Conservation (phyloP, 257 asterid species). For the Scutellaria galericulata region DNA sequence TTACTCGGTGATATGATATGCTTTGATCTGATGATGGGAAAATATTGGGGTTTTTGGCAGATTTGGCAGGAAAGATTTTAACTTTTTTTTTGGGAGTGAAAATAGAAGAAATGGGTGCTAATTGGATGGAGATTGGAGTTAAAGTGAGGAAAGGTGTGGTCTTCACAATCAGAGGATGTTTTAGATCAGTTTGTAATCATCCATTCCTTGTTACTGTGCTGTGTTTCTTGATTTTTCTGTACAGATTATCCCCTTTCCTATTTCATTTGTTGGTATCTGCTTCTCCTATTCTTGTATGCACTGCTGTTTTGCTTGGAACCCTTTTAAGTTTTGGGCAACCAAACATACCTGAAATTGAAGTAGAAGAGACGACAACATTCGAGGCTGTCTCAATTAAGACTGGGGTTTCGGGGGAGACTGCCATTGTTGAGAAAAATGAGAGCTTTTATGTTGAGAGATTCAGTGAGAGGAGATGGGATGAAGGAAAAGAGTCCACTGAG, state of each 20-base stretch:
- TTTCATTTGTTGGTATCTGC: slow-evolving; percentile 76
- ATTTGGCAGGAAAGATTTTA: slow-evolving; percentile 36
- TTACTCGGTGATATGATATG: slow-evolving; percentile 26
- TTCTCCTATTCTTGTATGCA: slow-evolving; percentile 85
- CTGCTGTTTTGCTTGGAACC: slow-evolving; percentile 88
- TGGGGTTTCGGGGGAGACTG: slow-evolving; percentile 45
- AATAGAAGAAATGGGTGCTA: slow-evolving; percentile 55
- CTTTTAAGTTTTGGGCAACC: slow-evolving; percentile 85
- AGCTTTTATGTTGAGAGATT: slow-evolving; percentile 54
- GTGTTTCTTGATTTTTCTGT: slow-evolving; percentile 66
- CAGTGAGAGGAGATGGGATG: slow-evolving; percentile 40
- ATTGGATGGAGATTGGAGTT: slow-evolving; percentile 58
- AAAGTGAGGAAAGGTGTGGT: slow-evolving; percentile 57
- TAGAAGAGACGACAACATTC: slow-evolving; percentile 53
- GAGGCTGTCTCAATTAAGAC: slow-evolving; percentile 48
- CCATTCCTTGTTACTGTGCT: slow-evolving; percentile 73
- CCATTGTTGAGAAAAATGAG: slow-evolving; percentile 53
- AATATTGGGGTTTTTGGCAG: slow-evolving; percentile 48
- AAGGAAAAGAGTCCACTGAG: slow-evolving; percentile 34
- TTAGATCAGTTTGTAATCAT: slow-evolving; percentile 66
- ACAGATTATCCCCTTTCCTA: slow-evolving; percentile 72
- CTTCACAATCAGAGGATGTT: slow-evolving; percentile 54
- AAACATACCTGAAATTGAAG: slow-evolving; percentile 74
- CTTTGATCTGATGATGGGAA: slow-evolving; percentile 46
- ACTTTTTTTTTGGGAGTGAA: slow-evolving; percentile 17